Evolutionary conservation across 805 yeast genomes (phyloP).

Genomic region (Yarrowia bubula): DNA sequence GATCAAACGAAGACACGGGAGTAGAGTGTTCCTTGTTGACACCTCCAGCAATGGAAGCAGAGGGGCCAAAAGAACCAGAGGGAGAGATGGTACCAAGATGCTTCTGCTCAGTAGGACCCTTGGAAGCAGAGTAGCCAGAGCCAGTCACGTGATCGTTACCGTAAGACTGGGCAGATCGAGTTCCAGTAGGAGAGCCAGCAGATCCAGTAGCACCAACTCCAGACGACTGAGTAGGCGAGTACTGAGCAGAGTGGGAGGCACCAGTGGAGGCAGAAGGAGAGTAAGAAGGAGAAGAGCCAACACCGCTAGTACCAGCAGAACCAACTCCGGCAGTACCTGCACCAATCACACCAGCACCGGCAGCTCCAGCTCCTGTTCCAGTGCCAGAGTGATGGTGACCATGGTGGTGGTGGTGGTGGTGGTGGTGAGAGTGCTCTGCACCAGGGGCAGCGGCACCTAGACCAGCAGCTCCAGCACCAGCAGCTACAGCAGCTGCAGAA

Average conservation of each 20-base stretch:
- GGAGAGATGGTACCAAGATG: constrained; percentile 3
- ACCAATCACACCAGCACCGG: neutral
- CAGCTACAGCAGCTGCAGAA: neutral
- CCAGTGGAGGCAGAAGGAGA: neutral
- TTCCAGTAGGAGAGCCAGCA: neutral
- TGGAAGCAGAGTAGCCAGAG: neutral
- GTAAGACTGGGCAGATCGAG: neutral
- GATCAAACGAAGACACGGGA: neutral
- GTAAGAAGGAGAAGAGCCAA: too few species aligned
- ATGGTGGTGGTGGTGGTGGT: neutral
- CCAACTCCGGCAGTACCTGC: neutral
- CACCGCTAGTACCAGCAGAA: neutral
- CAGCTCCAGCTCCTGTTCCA: neutral
- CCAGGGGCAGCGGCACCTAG: neutral
- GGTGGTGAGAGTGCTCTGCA: too few species aligned
- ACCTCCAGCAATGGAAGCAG: neutral
- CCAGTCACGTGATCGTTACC: constrained; percentile 15
- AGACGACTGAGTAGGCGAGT: neutral
- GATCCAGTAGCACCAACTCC: neutral
- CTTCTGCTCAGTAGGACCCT: neutral
- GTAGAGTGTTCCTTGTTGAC: neutral
- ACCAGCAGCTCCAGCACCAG: neutral
- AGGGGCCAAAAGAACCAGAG: neutral
- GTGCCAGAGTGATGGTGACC: neutral
- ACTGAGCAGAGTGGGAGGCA: neutral